Evolutionary conservation across 129 eudicot genomes (phyloP), one percentile per base, ranked within the genome.

Genomic region (Chrysanthemum seticuspe): DNA sequence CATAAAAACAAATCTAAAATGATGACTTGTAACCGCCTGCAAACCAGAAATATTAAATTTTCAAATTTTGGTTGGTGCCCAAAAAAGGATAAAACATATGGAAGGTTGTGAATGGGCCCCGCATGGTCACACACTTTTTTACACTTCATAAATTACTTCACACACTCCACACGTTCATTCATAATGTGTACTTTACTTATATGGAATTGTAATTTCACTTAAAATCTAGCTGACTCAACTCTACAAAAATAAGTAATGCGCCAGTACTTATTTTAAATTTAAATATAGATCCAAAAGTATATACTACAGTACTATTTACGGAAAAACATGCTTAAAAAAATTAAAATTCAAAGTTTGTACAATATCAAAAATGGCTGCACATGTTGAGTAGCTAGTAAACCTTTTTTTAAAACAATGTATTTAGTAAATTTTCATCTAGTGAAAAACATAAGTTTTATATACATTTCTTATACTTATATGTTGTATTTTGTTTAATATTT

Each of bases 11-110:
- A 67, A 65, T n/a, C 1, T 40, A n/a, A 36, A 54, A 15, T 67
- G 56, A 58, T 5, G 13, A 55, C 10, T 18, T 55, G 16, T 25
- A 59, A 78, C 68, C 73, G 77, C 77, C 73, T 49, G 65, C 78
- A 64, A 71, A 64, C 68, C 82, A 78, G 47, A 55, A 78, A 63
- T 78, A 71, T 71, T 36, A 78, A 70, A 71, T 53, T 77, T 84
- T 84, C 67, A 81, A 84, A 78, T 74, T 6, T 70, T 68, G 77
- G 70, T 79, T 83, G 87, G 84, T 79, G 87, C 76, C 58, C 64
- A 81, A 74, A 71, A 71, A 21, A 45, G 50, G 36, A 10, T 60
- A 67, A 81, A 81, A 81, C 78, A 71, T 58, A 70, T 59, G 81
- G 74, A 19, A 19, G 70, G 74, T 73, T 62, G 67, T 54, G 15